phyloP scores from a whole-genome alignment of 2,329 filamentous ascomycete genomes.

The Trichoderma asperellum region DNA sequence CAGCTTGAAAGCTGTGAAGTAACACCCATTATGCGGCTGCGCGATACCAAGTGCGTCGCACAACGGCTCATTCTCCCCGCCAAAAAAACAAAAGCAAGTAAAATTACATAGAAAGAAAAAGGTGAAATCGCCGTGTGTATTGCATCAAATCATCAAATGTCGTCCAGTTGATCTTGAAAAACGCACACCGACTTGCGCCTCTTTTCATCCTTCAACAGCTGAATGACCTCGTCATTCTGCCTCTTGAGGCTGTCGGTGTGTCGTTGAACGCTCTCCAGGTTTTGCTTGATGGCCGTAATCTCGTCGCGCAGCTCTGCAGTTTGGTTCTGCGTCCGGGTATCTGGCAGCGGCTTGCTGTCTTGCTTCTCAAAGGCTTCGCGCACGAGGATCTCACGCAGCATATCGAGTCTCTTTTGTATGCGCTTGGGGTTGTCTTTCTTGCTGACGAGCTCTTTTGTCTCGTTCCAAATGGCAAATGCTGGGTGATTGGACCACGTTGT shows the following conservation, averaged over 20 bases:
- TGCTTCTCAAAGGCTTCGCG: not conserved
- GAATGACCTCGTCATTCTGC: not conserved
- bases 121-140: too few relatives aligned
- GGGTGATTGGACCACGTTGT: not conserved
- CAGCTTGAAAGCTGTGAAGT: not conserved
- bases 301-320: not conserved
- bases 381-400: not conserved
- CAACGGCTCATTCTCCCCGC: not conserved
- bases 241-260: not conserved
- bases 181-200: not conserved
- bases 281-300: not conserved
- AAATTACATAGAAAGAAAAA: too few relatives aligned
- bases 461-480: not conserved
- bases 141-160: not conserved
- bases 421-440: not conserved
- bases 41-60: not conserved
- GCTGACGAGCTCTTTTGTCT: not conserved
- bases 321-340: not conserved
- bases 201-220: not conserved
- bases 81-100: too few relatives aligned
- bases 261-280: not conserved
- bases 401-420: not conserved
- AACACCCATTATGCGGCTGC: not conserved
- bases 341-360: not conserved
- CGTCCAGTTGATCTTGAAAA: not conserved